These are phyloP conservation scores for Lecanosticta acicola DNA, from an alignment of 2,329 filamentous ascomycete genomes.

Conservation along the genomic window DNA sequence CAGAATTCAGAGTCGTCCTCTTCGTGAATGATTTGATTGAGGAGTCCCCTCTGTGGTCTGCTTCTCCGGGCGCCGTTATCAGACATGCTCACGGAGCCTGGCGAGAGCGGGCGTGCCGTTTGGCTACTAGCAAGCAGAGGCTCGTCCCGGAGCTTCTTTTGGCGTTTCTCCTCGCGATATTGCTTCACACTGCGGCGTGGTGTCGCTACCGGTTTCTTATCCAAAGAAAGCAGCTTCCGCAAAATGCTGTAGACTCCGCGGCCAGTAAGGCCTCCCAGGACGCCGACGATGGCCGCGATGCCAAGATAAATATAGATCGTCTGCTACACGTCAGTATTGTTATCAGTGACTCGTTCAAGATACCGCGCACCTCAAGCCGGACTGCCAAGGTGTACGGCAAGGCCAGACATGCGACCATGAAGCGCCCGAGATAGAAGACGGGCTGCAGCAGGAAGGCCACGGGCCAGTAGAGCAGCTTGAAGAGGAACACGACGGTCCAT, in stretches of 20 bases:
- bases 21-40: constrained; percentile 65
- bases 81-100: constrained; percentile 23
- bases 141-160: constrained; percentile 19
- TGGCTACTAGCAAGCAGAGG: constrained; percentile 9
- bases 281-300: constrained; percentile 62
- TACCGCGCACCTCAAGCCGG: constrained; percentile 48
- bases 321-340: constrained; percentile 31
- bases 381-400: constrained; percentile 49
- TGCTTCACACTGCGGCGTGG: constrained; percentile 26
- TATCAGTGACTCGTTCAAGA: neutral
- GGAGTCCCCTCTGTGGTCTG: constrained; percentile 46
- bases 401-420: constrained; percentile 37
- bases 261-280: constrained; percentile 56
- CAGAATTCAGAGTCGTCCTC: constrained; percentile 57
- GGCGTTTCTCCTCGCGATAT: constrained; percentile 30
- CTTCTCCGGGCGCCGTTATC: constrained; percentile 30
- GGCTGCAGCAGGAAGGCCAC: constrained; percentile 48
- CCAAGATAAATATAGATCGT: constrained; percentile 55
- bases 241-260: constrained; percentile 50
- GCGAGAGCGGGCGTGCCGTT: constrained; percentile 13
- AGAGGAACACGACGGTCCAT: constrained; percentile 36
- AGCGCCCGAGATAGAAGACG: constrained; percentile 42
- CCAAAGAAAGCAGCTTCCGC: constrained; percentile 18
- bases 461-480: constrained; percentile 45
- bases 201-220: constrained; percentile 11